Base-by-base conservation (phyloP, 805 yeast species). In the Danielozyma ontarioensis region DNA sequence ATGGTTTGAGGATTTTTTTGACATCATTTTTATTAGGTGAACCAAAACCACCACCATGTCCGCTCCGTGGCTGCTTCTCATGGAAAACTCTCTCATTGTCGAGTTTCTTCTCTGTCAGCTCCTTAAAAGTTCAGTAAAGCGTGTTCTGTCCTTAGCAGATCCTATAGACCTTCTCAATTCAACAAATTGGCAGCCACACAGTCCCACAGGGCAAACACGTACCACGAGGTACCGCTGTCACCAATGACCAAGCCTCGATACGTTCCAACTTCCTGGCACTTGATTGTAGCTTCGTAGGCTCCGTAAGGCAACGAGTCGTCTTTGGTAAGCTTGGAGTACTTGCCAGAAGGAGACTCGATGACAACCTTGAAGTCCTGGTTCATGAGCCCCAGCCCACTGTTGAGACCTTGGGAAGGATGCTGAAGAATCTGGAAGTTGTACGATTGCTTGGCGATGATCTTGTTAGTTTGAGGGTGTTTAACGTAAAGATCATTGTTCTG, bases 151-250 rank as follows among this genome's bases (percentile, higher is more conserved):
- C n/a, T n/a, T n/a, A n/a, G n/a, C n/a, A n/a, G n/a, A n/a, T n/a
- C n/a, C n/a, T n/a, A n/a, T n/a, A n/a, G n/a, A n/a, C n/a, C n/a
- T n/a, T n/a, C n/a, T n/a, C n/a, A n/a, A n/a, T n/a, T n/a, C n/a
- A n/a, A n/a, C n/a, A n/a, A n/a, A n/a, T n/a, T n/a, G n/a, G n/a
- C n/a, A 6, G 54, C 53, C 13, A 62, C 55, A 55, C 90, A 82
- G 21, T 66, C 64, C 98, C 98, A 90, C 57, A 88, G 96, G 11
- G 95, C 88, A 59, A 85, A 87, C 3, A 84, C 86, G 48, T 87
- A 82, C 86, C 95, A 85, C 34, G 87, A 80, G 34, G 71, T 70
- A 3, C 84, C 85, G 26, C 79, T 74, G 41, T 86, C 90, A 7
- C 86, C 81, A 25, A 83, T 74, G 0, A 86, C 86, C 29, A 89